These are phyloP conservation scores for Trametes sanguinea DNA, from an alignment of 768 basidiomycete genomes.

Conservation along the genomic window DNA sequence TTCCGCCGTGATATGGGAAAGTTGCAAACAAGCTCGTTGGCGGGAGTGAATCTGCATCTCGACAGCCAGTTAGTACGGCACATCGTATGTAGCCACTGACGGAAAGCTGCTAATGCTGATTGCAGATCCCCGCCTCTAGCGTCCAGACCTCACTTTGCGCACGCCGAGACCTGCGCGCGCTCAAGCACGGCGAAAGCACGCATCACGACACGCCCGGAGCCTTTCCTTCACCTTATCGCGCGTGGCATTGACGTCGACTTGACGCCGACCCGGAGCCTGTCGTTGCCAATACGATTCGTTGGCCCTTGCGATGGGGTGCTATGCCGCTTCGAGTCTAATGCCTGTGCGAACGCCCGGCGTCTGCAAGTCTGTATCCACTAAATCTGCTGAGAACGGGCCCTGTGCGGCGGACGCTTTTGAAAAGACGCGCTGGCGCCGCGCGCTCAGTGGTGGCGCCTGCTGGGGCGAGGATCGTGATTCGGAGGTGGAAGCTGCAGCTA, in stretches of 20 bases:
- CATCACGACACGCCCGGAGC: background rate
- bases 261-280: background rate
- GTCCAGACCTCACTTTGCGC: background rate
- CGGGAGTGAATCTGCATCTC: background rate
- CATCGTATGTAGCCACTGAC: background rate
- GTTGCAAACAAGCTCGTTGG: too few relatives aligned
- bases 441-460: background rate
- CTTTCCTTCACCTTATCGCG: conserved; percentile 9
- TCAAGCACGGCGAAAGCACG: background rate
- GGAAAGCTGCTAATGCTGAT: background rate
- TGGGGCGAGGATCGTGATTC: too few relatives aligned
- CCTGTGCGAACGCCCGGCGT: background rate
- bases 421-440: background rate
- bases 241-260: conserved; percentile 2
- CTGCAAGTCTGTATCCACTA: background rate
- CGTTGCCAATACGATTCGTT: background rate
- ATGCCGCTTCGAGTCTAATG: background rate
- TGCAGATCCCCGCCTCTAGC: background rate
- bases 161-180: too few relatives aligned
- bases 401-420: background rate
- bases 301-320: background rate
- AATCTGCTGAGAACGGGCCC: background rate
- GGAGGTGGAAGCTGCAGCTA: too few relatives aligned
- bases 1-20: too few relatives aligned
- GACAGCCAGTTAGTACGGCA: background rate